Conservation (phyloP, 2,329 filamentous ascomycete species). For the Mycocentrospora acerina region DNA sequence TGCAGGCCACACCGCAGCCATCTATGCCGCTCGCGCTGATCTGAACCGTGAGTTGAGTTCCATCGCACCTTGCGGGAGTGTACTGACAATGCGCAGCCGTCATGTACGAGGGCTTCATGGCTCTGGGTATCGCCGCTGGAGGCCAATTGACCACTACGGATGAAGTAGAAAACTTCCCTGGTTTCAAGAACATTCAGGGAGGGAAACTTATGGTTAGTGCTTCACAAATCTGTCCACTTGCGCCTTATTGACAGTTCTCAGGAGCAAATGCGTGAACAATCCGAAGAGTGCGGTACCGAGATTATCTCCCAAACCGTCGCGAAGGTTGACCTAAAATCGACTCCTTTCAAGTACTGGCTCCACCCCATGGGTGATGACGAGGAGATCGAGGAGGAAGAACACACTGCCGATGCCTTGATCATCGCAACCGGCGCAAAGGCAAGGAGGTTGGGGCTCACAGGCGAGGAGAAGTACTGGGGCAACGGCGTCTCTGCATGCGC, state of each 20-base stretch:
- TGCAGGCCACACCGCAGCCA: slow-evolving; percentile 93
- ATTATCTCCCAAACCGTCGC: slow-evolving; percentile 92
- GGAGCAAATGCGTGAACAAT: slow-evolving; percentile 92
- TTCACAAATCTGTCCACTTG: neutral
- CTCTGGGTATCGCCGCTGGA: slow-evolving; percentile 92
- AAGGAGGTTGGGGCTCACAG: slow-evolving; percentile 75
- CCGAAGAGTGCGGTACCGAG: slow-evolving; percentile 85
- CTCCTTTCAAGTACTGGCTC: slow-evolving; percentile 86
- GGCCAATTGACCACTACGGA: slow-evolving; percentile 98
- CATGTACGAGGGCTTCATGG: slow-evolving; percentile 96
- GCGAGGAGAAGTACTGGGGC: slow-evolving; percentile 97
- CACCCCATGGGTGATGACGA: slow-evolving; percentile 78
- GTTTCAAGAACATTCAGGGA: slow-evolving; percentile 89
- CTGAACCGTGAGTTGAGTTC: slow-evolving; percentile 68
- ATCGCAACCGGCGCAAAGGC: slow-evolving; percentile 95
- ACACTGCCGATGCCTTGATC: slow-evolving; percentile 90
- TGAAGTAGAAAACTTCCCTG: slow-evolving; percentile 97
- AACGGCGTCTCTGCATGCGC: slow-evolving; percentile 95
- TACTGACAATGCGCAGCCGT: slow-evolving; percentile 60
- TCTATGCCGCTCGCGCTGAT: slow-evolving; percentile 94
- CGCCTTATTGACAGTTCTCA: slow-evolving; percentile 31
- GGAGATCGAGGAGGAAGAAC: slow-evolving; percentile 63
- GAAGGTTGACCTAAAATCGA: slow-evolving; percentile 76
- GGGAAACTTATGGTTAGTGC: slow-evolving; percentile 74
- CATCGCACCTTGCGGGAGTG: too few relatives aligned